Conservation (phyloP, 371 early-diverging fungal species). For the Circinella umbellata region DNA sequence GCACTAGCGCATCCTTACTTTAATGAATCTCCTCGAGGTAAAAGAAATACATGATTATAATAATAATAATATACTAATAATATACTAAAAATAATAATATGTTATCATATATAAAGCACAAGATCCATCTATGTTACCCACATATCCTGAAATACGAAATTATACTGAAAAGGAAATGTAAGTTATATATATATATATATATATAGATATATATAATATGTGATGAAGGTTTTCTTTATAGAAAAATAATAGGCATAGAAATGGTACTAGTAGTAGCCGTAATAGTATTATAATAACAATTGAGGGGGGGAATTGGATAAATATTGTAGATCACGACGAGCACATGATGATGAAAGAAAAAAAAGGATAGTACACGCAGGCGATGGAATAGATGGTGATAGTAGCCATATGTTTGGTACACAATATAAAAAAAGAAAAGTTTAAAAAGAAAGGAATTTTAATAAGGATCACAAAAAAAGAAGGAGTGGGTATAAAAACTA, state of each 20-base stretch:
- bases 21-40: slow-evolving; percentile 64
- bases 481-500: background rate
- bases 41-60: background rate
- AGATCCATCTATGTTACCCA: slow-evolving; percentile 65
- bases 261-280: too few relatives aligned
- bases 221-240: background rate
- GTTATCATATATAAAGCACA: slow-evolving; percentile 32
- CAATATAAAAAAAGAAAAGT: slow-evolving; percentile 25
- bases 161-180: slow-evolving; percentile 49
- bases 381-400: slow-evolving; percentile 15
- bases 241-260: background rate
- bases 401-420: slow-evolving; percentile 17
- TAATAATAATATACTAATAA: background rate
- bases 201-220: background rate
- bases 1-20: slow-evolving; percentile 85
- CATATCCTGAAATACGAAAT: slow-evolving; percentile 71
- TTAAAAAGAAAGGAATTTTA: slow-evolving; percentile 10
- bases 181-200: slow-evolving; percentile 10
- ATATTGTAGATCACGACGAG: slow-evolving; percentile 22
- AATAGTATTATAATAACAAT: too few relatives aligned
- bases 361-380: slow-evolving; percentile 22
- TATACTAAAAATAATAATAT: background rate
- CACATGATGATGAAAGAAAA: slow-evolving; percentile 30
- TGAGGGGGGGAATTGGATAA: too few relatives aligned
- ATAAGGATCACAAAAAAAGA: background rate